Conservation (phyloP, 495 filamentous ascomycete genomes). For the Chaetomium fimeti region DNA sequence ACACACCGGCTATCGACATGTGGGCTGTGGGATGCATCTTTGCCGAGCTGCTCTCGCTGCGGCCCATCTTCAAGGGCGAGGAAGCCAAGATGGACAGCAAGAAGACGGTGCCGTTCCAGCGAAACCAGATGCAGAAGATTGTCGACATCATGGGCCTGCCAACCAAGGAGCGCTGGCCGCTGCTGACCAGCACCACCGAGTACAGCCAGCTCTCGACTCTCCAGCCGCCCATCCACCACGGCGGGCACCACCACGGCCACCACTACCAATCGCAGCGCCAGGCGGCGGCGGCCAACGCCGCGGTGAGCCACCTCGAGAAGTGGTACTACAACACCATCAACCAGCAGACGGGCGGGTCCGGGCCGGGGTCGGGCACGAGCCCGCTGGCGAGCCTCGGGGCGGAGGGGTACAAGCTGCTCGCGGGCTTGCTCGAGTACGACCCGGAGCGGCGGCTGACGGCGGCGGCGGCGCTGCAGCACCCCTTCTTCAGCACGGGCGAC, state of each 20-base stretch:
- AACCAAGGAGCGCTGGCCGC: constrained; percentile 83
- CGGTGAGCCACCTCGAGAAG: constrained; percentile 50
- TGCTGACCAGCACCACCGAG: constrained; percentile 77
- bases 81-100: constrained; percentile 99
- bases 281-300: constrained; percentile 2
- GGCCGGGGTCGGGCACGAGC: constrained; percentile 34
- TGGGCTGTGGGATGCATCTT: constrained; percentile 99
- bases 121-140: constrained; percentile 98
- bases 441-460: constrained; percentile 85
- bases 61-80: constrained; percentile 97
- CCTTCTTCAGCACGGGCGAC: constrained; percentile 72
- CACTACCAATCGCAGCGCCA: constrained; percentile 48
- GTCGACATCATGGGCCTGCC: constrained; percentile 92
- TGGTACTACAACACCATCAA: constrained; percentile 58
- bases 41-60: constrained; percentile 83
- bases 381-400: constrained; percentile 58
- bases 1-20: constrained; percentile 93
- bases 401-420: constrained; percentile 77
- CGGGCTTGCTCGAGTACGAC: constrained; percentile 85
- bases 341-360: constrained; percentile 41
- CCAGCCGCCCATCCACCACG: constrained; percentile 46
- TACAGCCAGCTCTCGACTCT: constrained; percentile 71
- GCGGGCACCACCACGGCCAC: constrained; percentile 44
- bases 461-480: constrained; percentile 77
- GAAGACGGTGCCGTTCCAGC: constrained; percentile 94